Base-by-base conservation (phyloP, 2,329 filamentous ascomycete genomes). In the Cyphellophora attinorum region DNA sequence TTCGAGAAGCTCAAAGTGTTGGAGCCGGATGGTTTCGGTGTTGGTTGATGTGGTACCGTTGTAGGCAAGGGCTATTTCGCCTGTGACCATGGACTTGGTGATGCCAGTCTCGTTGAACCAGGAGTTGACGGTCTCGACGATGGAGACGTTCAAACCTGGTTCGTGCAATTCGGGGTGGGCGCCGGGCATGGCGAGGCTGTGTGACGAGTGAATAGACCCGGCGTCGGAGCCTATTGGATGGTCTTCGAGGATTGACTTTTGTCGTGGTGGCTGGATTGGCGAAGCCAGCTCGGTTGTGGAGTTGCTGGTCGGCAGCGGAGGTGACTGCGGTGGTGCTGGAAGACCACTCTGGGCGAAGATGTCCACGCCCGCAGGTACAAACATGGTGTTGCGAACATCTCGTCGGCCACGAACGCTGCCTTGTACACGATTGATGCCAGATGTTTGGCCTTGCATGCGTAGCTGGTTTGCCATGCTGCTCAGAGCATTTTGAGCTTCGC, bases 381-480 rank as follows among this genome's bases (percentile, higher is more conserved):
- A 89, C 35, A 94, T 79, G 1, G 88, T 95, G 58, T 93, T 93
- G 39, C 89, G 76, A 43, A 93, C 85, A 55, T 96, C 89, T 53
- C 91, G 75, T 41, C 91, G 81, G 33, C 91, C 91, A 47, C 91
- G 76, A 11, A 93, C 67, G 11, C 86, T 95, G 29, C 83, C 81
- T 11, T 74, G 64, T 50, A 77, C 81, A 16, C 81, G 74, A 37
- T 74, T 72, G 13, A 85, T 76, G 6, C 61, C 61, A 23, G 60
- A 56, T 23, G 61, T 59, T 38, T 62, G 62, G 27, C 64, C 65
- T 52, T 64, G 62, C 53, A 62, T 45, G 39, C 65, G 57, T 25
- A 68, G 49, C n/a, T 64, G 63, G 42, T 60, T 67, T 17, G 65
- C 64, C 56, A 66, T 64, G 11, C 64, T 61, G 40, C 59, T 57